Base-by-base conservation (phyloP, 2,329 filamentous ascomycete species). In the Hypoxylon rubiginosum region DNA sequence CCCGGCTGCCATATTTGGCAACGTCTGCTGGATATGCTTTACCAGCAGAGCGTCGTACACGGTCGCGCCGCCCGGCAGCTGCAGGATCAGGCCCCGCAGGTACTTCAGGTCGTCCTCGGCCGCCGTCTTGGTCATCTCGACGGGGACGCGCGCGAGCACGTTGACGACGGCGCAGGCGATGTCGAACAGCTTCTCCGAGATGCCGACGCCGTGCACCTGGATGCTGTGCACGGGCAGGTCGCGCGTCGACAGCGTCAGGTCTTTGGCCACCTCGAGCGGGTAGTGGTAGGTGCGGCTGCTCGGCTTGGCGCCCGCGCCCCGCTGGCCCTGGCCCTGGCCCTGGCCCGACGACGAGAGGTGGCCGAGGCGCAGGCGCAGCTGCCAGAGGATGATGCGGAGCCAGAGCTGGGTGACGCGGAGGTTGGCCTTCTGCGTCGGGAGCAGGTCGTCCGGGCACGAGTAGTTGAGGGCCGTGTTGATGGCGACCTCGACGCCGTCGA, bases 111-210 rank as follows among this genome's bases (percentile, higher is more conserved):
- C 78, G 13, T 81, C 77, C 57, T 81, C 77, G 0, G 79, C 77
- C 0, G 74, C 73, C 0, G 71, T 74, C 49, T 66, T 62, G 5
- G 66, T 64, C 10, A 64, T 53, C n/a, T 66, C 62, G 6, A 76
- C 8, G 69, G 82, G 82, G 0, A 83, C 77, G 0, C 80, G 76
- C 0, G 82, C 81, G 0, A 83, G 69, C 1, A 84, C 82, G 50
- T 84, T 82, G 1, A 82, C 78, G 1, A 82, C 79, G 0, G 81
- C 78, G 0, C 79, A 83, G 0, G 81, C 81, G 26, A 84, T 77
- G 36, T 83, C 82, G 43, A 82, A 83, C 0, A 84, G 66, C 64
- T 84, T 84, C 60, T 84, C 82, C 0, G 82, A 83, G n/a, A 84
- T 66, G 0, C 82, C 82, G 9, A 81, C 80, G 0, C 82, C 82